Base-by-base conservation (phyloP, 306 rosid species). In the Neltuma alba region DNA sequence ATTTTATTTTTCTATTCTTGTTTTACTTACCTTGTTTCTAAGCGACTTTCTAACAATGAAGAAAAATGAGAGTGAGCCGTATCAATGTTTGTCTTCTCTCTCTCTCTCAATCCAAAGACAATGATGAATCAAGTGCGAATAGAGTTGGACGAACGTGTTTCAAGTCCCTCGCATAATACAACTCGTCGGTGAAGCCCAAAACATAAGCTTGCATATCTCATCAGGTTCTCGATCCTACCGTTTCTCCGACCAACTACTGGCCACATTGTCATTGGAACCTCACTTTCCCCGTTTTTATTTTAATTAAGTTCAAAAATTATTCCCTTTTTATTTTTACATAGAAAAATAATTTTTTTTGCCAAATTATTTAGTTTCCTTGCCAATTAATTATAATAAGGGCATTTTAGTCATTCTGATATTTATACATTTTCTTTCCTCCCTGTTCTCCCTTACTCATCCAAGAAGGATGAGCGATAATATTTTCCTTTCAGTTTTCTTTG, bases 171-270 rank as follows among this genome's bases (percentile, higher is more conserved):
- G 61, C 63, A 57, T 18, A 25, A 1, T 85, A 37, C 76, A 33
- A 37, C 18, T 33, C 84, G 93, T 89, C 96, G 93, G 93, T 86
- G 88, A 68, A 73, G 73, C 55, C 69, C 36, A 27, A 27, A 5
- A 58, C 20, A 12, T 12, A n/a, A n/a, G 47, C 3, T 20, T 13
- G 41, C 84, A 21, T 87, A 78, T 55, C 55, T 34, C 16, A 18
- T 14, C 66, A 13, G 4, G 72, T 70, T 33, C 41, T 80, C 69
- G 87, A 85, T 79, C 76, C 78, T 50, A 0, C 23, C 42, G 47
- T 42, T 45, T 37, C 13, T 68, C 44, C 44, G 44, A 7, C 25
- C 14, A 34, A 14, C 69, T 63, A 0, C 69, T 13, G 6, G 6
- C 69, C 23, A 65, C 70, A 66, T 66, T 66, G 48, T 25, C 71